Conservation (phyloP, 163 green algal species). For the Scenedesmus sp. region DNA sequence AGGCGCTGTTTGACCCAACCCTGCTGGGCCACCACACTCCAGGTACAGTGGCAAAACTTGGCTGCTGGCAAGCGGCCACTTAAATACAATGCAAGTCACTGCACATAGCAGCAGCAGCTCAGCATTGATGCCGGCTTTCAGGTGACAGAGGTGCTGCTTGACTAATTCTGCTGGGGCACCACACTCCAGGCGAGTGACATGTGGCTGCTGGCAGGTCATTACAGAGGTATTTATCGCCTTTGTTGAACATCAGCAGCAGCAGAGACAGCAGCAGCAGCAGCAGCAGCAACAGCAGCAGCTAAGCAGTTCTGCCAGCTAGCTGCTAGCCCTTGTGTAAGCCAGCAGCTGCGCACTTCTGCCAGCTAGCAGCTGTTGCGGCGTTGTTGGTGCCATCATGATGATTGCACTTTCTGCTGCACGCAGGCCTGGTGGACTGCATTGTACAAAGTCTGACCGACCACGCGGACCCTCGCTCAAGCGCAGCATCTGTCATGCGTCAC, state of each 20-base stretch:
- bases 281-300: too few species aligned
- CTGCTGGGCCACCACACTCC: slow-evolving; percentile 18
- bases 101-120: too few species aligned
- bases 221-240: neutral
- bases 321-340: too few species aligned
- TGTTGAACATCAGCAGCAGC: too few species aligned
- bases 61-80: too few species aligned
- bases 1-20: slow-evolving; percentile 79
- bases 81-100: too few species aligned
- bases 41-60: neutral
- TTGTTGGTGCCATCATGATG: too few species aligned
- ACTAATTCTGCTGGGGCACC: slow-evolving; percentile 53
- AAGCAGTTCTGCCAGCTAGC: too few species aligned
- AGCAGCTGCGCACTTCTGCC: too few species aligned
- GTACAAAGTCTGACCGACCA: slow-evolving; percentile 48
- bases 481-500: slow-evolving; percentile 30
- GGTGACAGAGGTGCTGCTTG: slow-evolving; percentile 77
- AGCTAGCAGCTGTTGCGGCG: too few species aligned
- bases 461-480: slow-evolving; percentile 55
- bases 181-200: neutral
- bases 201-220: neutral
- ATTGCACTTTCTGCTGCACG: neutral
- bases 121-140: neutral
- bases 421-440: slow-evolving; percentile 55
- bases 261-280: neutral